Evolutionary conservation across 805 yeast genomes (phyloP).

Genomic region (Myxozyma vanderwaltii): DNA sequence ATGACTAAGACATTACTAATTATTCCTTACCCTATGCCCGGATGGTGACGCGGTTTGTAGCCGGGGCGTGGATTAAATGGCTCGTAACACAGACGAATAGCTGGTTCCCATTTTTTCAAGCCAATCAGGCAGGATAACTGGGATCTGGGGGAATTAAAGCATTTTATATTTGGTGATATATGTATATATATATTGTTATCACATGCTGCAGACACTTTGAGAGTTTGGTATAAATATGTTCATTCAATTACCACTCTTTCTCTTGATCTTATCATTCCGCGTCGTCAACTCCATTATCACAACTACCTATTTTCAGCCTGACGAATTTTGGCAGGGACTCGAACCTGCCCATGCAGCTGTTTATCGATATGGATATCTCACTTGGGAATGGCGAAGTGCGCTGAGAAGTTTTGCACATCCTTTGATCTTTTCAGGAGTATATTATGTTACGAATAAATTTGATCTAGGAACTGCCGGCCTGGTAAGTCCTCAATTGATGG

Average conservation of each 20-base stretch:
- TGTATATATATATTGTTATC: too few relatives aligned
- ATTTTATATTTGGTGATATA: too few relatives aligned
- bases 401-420: constrained; percentile 84
- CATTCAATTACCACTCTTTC: neutral
- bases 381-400: constrained; percentile 92
- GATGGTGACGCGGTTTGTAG: too few relatives aligned
- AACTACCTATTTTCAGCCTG: constrained; percentile 88
- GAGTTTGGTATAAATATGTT: neutral
- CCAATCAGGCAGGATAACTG: too few relatives aligned
- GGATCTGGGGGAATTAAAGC: too few relatives aligned
- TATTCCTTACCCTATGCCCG: too few relatives aligned
- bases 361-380: constrained; percentile 76
- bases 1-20: too few relatives aligned
- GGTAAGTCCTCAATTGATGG: constrained; percentile 12
- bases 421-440: constrained; percentile 58
- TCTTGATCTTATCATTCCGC: constrained; percentile 48
- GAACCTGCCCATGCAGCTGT: constrained; percentile 85
- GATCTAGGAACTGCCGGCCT: constrained; percentile 47
- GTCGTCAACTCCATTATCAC: constrained; percentile 63
- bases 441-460: constrained; percentile 43
- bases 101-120: too few relatives aligned
- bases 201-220: too few relatives aligned
- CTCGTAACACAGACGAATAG: too few relatives aligned
- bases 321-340: constrained; percentile 88
- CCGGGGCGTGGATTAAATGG: too few relatives aligned